Evolutionary conservation across 225 moss, liverwort and hornwort species (phyloP).

Genomic region (Anthoceros angustus): DNA sequence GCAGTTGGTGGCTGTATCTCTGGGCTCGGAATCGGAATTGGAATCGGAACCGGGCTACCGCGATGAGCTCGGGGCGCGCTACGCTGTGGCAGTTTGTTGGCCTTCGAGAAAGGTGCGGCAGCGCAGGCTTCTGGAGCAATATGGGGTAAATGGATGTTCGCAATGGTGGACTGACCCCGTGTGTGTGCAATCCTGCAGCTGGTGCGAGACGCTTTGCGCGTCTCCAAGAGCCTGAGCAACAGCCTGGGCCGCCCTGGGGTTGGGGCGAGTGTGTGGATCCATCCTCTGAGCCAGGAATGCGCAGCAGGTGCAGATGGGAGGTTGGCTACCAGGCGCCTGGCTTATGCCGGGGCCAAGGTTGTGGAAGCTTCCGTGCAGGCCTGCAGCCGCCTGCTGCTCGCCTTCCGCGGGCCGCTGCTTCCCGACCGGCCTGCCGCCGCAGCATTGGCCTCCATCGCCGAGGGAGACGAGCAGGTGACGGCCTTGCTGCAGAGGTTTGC

Average conservation of each 20-base stretch:
- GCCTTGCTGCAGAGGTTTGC: conserved; percentile 50
- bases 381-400: neutral
- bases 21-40: neutral
- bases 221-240: neutral
- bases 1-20: conserved; percentile 45
- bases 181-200: neutral
- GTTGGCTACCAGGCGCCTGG: neutral
- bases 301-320: neutral
- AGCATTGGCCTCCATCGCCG: conserved; percentile 43
- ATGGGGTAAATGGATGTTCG: too few relatives aligned
- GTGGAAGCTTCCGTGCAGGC: neutral
- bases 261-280: neutral
- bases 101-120: too few relatives aligned
- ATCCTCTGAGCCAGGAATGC: neutral
- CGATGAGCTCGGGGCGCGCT: too few relatives aligned
- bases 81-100: too few relatives aligned
- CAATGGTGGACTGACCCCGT: too few relatives aligned
- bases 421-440: conserved; percentile 30
- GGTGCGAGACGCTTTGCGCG: neutral
- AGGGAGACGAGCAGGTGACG: conserved; percentile 47
- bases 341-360: neutral
- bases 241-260: neutral
- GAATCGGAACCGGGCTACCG: neutral
- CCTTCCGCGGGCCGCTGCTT: neutral
- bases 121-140: too few relatives aligned